These are phyloP conservation scores for Goffeauzyma gilvescens DNA, from an alignment of 768 basidiomycete genomes.

Conservation along the genomic window DNA sequence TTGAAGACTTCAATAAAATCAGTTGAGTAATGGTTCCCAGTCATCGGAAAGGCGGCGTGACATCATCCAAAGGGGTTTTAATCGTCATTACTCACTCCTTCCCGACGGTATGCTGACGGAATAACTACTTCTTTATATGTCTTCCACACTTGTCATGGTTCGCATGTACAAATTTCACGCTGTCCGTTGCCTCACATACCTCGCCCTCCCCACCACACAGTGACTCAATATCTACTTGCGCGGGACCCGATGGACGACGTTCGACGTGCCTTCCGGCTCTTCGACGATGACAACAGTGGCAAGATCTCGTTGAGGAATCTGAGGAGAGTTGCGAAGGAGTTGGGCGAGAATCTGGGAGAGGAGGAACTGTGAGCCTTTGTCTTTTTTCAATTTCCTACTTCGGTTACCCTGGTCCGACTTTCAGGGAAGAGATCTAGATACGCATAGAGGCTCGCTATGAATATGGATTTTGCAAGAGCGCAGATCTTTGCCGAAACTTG, in stretches of 20 bases:
- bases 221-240: slow-evolving; percentile 81
- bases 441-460: background rate
- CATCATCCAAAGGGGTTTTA: too few relatives aligned
- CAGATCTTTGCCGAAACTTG: too few relatives aligned
- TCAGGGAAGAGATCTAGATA: background rate
- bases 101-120: too few relatives aligned
- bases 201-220: slow-evolving; percentile 35
- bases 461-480: too few relatives aligned
- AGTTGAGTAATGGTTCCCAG: too few relatives aligned
- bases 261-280: slow-evolving; percentile 81
- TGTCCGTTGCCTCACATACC: too few relatives aligned
- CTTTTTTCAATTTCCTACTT: background rate
- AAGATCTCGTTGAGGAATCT: slow-evolving; percentile 83
- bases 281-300: slow-evolving; percentile 88
- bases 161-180: too few relatives aligned
- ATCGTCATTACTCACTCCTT: too few relatives aligned
- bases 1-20: slow-evolving; percentile 82
- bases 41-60: too few relatives aligned
- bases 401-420: background rate
- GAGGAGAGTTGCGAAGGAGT: slow-evolving; percentile 82
- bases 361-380: slow-evolving; percentile 66
- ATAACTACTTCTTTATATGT: too few relatives aligned
- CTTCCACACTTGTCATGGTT: too few relatives aligned
- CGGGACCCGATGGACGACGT: slow-evolving; percentile 96
- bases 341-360: slow-evolving; percentile 84